These are phyloP conservation scores for Solanum hybrid DNA, from an alignment of 305 asterid species.

Conservation along the genomic window DNA sequence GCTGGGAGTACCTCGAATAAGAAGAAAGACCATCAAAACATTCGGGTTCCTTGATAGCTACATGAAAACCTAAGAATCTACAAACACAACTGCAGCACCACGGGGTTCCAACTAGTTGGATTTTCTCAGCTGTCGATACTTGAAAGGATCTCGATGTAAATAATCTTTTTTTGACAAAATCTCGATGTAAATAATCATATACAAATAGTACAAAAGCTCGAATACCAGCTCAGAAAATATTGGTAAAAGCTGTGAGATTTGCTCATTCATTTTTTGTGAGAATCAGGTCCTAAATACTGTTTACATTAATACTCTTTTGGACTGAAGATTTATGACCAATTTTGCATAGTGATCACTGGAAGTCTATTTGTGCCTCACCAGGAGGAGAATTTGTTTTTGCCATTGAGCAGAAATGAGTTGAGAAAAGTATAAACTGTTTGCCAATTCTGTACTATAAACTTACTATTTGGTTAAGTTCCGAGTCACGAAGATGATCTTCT, in stretches of 20 bases:
- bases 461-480: neutral
- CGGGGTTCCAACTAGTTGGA: neutral
- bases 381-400: neutral
- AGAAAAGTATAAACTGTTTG: neutral
- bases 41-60: slow-evolving; percentile 14
- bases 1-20: slow-evolving; percentile 11
- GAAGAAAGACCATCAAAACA: slow-evolving; percentile 14
- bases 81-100: neutral
- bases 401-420: neutral
- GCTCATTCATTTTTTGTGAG: neutral
- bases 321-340: neutral
- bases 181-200: slow-evolving; percentile 23
- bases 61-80: neutral
- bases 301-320: neutral
- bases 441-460: neutral
- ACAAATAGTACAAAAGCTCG: neutral
- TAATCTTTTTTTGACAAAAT: no score
- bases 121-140: slow-evolving; percentile 9
- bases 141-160: slow-evolving; percentile 9
- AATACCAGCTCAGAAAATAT: neutral
- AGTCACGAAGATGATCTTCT: neutral
- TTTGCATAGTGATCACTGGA: neutral
- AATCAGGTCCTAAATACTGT: neutral
- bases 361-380: neutral
- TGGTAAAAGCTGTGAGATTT: neutral